Conservation (phyloP, 331 rosid genomes). For the Prunus yedoensis region DNA sequence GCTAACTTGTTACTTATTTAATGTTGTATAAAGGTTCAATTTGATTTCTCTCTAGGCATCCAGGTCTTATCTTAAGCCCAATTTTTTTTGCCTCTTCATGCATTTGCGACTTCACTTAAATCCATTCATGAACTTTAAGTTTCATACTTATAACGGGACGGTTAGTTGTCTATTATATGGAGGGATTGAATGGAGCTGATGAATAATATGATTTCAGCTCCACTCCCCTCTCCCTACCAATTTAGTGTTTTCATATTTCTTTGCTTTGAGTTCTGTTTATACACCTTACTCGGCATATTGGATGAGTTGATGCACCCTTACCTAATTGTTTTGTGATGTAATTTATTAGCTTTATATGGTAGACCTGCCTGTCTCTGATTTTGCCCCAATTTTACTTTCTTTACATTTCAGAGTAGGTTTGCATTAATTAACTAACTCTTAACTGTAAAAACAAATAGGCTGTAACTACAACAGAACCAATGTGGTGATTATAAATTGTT, state of each 20-base stretch:
- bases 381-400: not conserved
- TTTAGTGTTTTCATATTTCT: not conserved
- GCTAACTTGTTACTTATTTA: not conserved
- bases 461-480: not conserved
- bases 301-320: not conserved
- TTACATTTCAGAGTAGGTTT: not conserved
- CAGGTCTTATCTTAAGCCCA: not conserved
- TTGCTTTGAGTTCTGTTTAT: not conserved
- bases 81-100: not conserved
- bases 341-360: not conserved
- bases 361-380: constrained; percentile 1
- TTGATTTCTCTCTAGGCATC: not conserved
- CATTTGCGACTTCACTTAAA: not conserved
- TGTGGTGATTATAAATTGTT: constrained; percentile 1
- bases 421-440: not conserved
- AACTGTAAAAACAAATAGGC: not conserved
- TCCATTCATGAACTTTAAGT: not conserved
- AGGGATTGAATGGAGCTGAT: not conserved
- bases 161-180: not conserved
- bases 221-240: not conserved
- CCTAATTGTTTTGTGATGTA: not conserved
- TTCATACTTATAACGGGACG: not conserved
- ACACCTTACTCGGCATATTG: not conserved
- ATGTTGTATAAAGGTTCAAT: not conserved
- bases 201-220: not conserved